Conservation (phyloP, 257 asterid genomes). For the Solanum ahanhuiri region DNA sequence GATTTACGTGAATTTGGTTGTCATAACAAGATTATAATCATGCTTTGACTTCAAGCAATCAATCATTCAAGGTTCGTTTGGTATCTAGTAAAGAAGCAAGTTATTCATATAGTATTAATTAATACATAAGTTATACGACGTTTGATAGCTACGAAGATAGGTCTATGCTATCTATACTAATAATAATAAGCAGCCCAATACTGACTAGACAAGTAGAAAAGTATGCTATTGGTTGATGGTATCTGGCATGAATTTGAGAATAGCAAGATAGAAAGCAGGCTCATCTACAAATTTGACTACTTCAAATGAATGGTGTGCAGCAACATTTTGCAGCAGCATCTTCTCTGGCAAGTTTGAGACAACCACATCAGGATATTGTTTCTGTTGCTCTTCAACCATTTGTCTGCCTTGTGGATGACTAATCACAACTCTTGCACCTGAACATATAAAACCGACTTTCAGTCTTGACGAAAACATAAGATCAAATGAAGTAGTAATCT, state of each 20-base stretch:
- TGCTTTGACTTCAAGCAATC: neutral
- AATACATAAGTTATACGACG: too few species aligned
- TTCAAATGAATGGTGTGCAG: slow-evolving; percentile 39
- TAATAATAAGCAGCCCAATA: neutral
- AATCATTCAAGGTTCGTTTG: neutral
- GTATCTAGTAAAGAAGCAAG: neutral
- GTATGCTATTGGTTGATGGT: neutral
- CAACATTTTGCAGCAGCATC: slow-evolving; percentile 20
- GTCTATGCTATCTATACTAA: neutral
- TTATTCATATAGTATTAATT: neutral
- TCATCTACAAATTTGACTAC: slow-evolving; percentile 50
- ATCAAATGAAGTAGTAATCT: neutral
- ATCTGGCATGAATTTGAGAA: slow-evolving; percentile 13
- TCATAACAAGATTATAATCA: neutral
- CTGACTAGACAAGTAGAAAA: neutral
- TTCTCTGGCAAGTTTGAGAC: slow-evolving; percentile 55
- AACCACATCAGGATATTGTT: slow-evolving; percentile 49
- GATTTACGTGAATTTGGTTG: neutral
- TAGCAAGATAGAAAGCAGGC: slow-evolving; percentile 47
- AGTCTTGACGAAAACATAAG: neutral
- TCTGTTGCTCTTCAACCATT: slow-evolving; percentile 43
- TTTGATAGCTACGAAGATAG: neutral
- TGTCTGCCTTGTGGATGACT: slow-evolving; percentile 73
- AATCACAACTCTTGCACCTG: slow-evolving; percentile 81
- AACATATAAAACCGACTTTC: neutral